Evolutionary conservation across 192 early-diverging fungal species (phyloP), one percentile per base, ranked within the genome.

Genomic region (Backusella australiensis): DNA sequence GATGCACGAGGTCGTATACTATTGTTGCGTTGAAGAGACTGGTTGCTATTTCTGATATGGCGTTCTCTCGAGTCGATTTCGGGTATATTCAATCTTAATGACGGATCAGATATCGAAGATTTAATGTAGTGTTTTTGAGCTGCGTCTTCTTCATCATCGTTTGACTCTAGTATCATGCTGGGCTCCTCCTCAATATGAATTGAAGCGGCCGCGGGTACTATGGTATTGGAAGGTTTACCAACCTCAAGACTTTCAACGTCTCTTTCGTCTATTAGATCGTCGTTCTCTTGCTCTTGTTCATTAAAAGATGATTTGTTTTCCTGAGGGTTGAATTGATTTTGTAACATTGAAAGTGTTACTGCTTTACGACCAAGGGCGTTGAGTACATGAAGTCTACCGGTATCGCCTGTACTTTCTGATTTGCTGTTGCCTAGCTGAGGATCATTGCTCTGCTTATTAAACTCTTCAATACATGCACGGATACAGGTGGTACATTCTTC

Each of bases 311-410:
- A 63, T 26, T 8, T 63, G 21, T 9, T 63, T 11, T 1, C 21
- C 9, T 63, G 56, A 29, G 11, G 26, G 34, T 17, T 39, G 9
- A 65, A 74, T 67, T 75, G 80, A 7, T 67, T 42, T 21, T 81
- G 76, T 29, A 81, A 44, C 34, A 71, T 69, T 67, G 71, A 44
- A 14, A 82, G 56, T 35, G 77, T 82, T 32, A 74, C 75, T 4
- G 73, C 81, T 53, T 82, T 82, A 23, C 77, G 73, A 35, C 76
- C 74, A 12, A 82, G 77, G 39, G 74, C 52, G 44, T 77, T 82
- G 12, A 82, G 73, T 4, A 77, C 75, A 56, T 80, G 75, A 21
- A 75, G 68, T 23, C 74, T 65, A n/a, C 74, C 32, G 34, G 36
- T 32, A 56, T 75, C 71, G 6, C 67, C 66, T 6, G 73, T 52